These are phyloP conservation scores for Dendrobium officinale DNA, from an alignment of 106 monocot genomes.

Conservation along the genomic window DNA sequence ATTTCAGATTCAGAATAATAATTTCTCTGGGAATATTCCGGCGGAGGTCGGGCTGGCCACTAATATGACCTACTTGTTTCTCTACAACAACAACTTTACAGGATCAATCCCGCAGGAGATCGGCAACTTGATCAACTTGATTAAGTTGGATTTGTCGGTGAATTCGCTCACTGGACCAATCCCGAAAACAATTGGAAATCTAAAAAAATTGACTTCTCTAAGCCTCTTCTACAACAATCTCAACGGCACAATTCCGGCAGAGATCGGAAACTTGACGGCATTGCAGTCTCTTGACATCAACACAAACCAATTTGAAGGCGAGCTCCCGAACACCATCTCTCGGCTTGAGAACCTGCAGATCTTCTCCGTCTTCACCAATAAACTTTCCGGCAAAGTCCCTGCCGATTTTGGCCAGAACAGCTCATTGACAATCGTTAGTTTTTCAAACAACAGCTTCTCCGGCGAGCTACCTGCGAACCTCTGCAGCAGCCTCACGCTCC, in stretches of 20 bases:
- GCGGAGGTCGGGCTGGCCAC: slow-evolving; percentile 44
- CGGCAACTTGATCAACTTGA: slow-evolving; percentile 40
- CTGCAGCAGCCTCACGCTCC: slow-evolving; percentile 39
- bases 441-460: slow-evolving; percentile 52
- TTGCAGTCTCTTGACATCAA: slow-evolving; percentile 73
- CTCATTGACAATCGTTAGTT: slow-evolving; percentile 15
- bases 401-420: slow-evolving; percentile 38
- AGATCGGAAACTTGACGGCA: slow-evolving; percentile 60
- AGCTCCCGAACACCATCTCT: slow-evolving; percentile 44
- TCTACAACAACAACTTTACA: slow-evolving; percentile 63
- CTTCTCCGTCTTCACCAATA: slow-evolving; percentile 69
- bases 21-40: slow-evolving; percentile 55
- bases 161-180: slow-evolving; percentile 69
- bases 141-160: slow-evolving; percentile 53
- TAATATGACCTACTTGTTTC: slow-evolving; percentile 55
- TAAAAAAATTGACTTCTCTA: slow-evolving; percentile 52
- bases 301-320: slow-evolving; percentile 46
- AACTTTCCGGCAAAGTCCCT: slow-evolving; percentile 39
- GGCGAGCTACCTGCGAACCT: slow-evolving; percentile 41
- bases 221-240: slow-evolving; percentile 49
- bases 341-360: slow-evolving; percentile 68
- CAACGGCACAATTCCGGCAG: slow-evolving; percentile 53
- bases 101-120: slow-evolving; percentile 60
- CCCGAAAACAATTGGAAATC: slow-evolving; percentile 65
- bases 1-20: slow-evolving; percentile 72